Evolutionary conservation across 1,284 basidiomycete genomes (phyloP), one percentile per base, ranked within the genome.

Genomic region (Agroathelia rolfsii): DNA sequence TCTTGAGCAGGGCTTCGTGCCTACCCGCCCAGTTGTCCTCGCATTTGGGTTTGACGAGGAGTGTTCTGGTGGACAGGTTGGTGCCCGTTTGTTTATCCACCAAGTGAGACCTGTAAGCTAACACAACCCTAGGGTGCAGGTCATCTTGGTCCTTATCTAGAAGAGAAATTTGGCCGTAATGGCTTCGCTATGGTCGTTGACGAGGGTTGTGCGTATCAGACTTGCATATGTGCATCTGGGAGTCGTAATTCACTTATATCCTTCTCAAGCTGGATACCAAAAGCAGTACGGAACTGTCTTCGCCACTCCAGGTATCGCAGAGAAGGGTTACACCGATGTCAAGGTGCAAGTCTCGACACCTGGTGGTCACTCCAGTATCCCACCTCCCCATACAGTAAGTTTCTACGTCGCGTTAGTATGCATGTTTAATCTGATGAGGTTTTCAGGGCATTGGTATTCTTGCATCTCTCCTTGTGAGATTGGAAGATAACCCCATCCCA

Each of bases 31-130:
- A 0, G 56, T 78, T 30, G 62, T 80, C 5, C 52, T 77, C 12
- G 66, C 70, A 6, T 70, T 67, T 20, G 77, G 78, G 7, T 72
- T 71, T 39, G 78, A 81, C 47, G 77, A 81, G 48, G 77, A 81
- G 55, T 61, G 61, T 15, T 55, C 61, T 31, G 74, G 73, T 22
- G 58, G 59, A 28, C 61, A 66, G 28, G 55, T 57, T 33, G 38
- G 42, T 43, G n/a, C n/a, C n/a, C n/a, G n/a, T n/a, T n/a, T 62
- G n/a, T n/a, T n/a, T n/a, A n/a, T 25, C 47, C 49, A 23, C 15
- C 45, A n/a, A 59, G 61, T 12, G 45, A 46, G 35, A 15, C 11
- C 29, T 35, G 6, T 21, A 17, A 6, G n/a, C n/a, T n/a, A n/a
- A 15, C n/a, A n/a, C n/a, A n/a, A n/a, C 35, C 39, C 12, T 14